Evolutionary conservation across 176 grass and related monocot species (phyloP).

Genomic region (Panicum miliaceum): DNA sequence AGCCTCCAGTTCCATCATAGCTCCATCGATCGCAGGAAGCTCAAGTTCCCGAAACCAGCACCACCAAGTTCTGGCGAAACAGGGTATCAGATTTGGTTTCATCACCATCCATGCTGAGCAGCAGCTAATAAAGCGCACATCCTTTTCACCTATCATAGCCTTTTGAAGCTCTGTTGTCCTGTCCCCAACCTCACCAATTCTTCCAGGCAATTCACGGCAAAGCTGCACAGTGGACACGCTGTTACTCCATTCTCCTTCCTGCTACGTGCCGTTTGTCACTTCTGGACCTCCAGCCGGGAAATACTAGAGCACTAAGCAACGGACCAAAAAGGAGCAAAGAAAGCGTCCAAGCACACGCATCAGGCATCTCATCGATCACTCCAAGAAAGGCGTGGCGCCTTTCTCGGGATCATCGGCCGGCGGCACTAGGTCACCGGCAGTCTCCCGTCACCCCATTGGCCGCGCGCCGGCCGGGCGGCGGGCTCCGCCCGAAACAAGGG

Average conservation of each 20-base stretch:
- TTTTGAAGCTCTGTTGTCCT: background rate
- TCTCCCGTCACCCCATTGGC: background rate
- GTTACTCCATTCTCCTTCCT: background rate
- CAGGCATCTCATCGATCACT: background rate
- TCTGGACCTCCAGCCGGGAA: background rate
- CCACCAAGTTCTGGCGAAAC: too few relatives aligned
- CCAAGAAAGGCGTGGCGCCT: background rate
- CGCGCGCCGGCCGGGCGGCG: background rate
- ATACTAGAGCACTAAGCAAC: conserved; percentile 3
- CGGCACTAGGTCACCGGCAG: background rate
- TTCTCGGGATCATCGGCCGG: conserved; percentile 14
- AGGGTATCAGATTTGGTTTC: too few relatives aligned
- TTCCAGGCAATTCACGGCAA: background rate
- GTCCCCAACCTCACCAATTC: background rate
- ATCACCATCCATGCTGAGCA: too few relatives aligned
- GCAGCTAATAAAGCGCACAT: too few relatives aligned
- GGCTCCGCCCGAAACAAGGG: background rate
- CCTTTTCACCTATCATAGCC: too few relatives aligned
- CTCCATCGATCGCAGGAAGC: too few relatives aligned
- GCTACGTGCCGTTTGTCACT: background rate
- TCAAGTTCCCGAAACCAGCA: too few relatives aligned
- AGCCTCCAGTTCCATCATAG: too few relatives aligned
- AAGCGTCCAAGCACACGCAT: background rate
- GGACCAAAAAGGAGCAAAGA: background rate
- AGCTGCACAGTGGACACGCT: background rate